Conservation (phyloP, 1,139 yeast species). For the Hanseniaspora gamundiae region DNA sequence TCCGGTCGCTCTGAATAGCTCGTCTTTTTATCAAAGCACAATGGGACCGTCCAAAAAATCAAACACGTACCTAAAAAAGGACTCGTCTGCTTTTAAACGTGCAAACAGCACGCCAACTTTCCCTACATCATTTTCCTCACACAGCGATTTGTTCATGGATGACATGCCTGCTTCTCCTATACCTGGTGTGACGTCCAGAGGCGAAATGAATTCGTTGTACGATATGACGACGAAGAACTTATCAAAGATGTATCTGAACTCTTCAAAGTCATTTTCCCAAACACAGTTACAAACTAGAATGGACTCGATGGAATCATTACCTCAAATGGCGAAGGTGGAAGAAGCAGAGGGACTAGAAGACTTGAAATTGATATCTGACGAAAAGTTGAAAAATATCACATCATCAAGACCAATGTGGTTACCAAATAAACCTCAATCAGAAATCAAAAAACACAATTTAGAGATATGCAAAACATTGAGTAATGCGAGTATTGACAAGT, state of each 20-base stretch:
- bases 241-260: slow-evolving; percentile 31
- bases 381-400: slow-evolving; percentile 29
- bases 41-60: not conserved
- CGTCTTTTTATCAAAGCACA: slow-evolving; percentile 7
- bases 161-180: slow-evolving; percentile 31
- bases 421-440: slow-evolving; percentile 35
- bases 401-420: slow-evolving; percentile 40
- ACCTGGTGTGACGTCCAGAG: slow-evolving; percentile 21
- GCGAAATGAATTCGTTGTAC: slow-evolving; percentile 24
- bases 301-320: slow-evolving; percentile 25
- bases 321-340: slow-evolving; percentile 26
- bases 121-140: slow-evolving; percentile 1
- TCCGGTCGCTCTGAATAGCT: slow-evolving; percentile 31
- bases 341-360: slow-evolving; percentile 34
- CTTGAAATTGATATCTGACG: slow-evolving; percentile 33
- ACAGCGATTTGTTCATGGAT: not conserved
- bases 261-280: slow-evolving; percentile 27
- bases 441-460: slow-evolving; percentile 30
- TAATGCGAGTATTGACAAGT: slow-evolving; percentile 26
- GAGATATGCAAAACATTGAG: slow-evolving; percentile 31
- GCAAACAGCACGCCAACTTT: slow-evolving; percentile 6
- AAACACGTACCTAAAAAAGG: not conserved
- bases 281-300: slow-evolving; percentile 28
- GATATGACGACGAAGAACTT: slow-evolving; percentile 32
- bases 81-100: not conserved